A percentile compares a stretch with the other conserved stretches of the same genome.
Conservation (phyloP, 371 early-diverging fungal genomes). For the Basidiobolus meristosporus region DNA sequence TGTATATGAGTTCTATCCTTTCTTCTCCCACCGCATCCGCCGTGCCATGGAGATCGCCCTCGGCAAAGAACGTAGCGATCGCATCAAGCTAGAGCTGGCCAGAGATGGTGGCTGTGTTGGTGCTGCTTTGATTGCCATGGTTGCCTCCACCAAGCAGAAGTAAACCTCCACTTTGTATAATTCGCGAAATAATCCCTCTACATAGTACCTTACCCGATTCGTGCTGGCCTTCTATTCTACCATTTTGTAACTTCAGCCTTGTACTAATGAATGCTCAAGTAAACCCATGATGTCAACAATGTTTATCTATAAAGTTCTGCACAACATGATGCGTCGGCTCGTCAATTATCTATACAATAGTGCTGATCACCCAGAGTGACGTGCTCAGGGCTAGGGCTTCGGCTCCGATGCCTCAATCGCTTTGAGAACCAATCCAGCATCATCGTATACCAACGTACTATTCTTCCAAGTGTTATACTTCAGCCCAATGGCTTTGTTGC, state of each 20-base stretch:
- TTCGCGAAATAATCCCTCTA: too few species aligned
- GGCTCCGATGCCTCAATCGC: constrained; percentile 12
- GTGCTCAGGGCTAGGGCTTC: too few species aligned
- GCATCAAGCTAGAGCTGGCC: constrained; percentile 2
- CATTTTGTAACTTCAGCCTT: too few species aligned
- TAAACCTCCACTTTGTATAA: too few species aligned
- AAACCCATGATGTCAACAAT: too few species aligned
- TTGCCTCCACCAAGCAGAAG: background rate
- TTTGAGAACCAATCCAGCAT: constrained; percentile 48
- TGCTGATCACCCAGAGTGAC: too few species aligned
- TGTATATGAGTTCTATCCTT: constrained; percentile 14
- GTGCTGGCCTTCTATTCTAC: too few species aligned
- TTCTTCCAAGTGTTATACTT: constrained; percentile 61
- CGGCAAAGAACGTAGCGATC: constrained; percentile 7
- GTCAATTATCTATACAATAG: too few species aligned
- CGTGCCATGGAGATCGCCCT: constrained; percentile 10
- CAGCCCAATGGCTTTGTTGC: constrained; percentile 64
- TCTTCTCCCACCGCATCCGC: constrained; percentile 11
- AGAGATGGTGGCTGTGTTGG: constrained; percentile 5
- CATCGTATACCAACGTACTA: constrained; percentile 68
- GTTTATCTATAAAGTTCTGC: too few species aligned
- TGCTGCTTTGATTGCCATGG: constrained; percentile 5
- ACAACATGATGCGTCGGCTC: too few species aligned
- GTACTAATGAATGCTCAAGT: too few species aligned
- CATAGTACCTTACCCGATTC: too few species aligned